Evolutionary conservation across 768 basidiomycete genomes (phyloP).

Genomic region (Mycena floridula): DNA sequence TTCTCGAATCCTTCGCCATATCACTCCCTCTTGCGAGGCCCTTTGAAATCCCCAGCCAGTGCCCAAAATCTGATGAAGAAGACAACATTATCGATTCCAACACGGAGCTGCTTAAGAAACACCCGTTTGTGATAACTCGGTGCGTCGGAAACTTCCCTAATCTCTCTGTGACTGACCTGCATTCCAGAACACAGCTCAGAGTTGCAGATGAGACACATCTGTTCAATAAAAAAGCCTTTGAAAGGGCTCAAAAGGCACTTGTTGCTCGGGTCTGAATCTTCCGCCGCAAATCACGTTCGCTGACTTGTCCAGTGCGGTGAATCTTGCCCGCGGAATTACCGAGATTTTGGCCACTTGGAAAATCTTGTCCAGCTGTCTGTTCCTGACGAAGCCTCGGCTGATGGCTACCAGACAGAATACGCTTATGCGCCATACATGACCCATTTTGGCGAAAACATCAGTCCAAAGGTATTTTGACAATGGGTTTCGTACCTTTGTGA

Average conservation of each 20-base stretch:
- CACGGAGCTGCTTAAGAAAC: not conserved
- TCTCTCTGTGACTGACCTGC: not conserved
- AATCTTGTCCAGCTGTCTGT: not conserved
- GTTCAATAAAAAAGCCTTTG: not conserved
- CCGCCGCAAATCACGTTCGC: not conserved
- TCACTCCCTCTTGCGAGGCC: not conserved
- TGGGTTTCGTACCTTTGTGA: too few species aligned
- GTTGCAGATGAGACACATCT: not conserved
- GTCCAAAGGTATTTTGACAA: too few species aligned
- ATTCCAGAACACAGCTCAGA: not conserved
- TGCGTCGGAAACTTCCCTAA: not conserved
- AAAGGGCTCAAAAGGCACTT: not conserved
- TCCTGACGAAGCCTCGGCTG: not conserved
- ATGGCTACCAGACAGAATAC: not conserved
- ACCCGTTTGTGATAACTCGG: constrained; percentile 3
- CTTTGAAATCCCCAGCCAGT: constrained; percentile 1
- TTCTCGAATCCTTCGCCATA: too few species aligned
- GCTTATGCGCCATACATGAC: not conserved
- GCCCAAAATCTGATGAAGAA: not conserved
- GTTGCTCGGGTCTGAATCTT: too few species aligned
- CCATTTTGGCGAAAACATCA: too few species aligned
- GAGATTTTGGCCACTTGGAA: not conserved
- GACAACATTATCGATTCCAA: not conserved
- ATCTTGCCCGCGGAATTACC: not conserved
- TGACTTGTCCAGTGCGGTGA: not conserved